A percentile compares a stretch with the other conserved stretches of the same genome.
Conservation (phyloP, 306 rosid species). For the Malus asiatica region DNA sequence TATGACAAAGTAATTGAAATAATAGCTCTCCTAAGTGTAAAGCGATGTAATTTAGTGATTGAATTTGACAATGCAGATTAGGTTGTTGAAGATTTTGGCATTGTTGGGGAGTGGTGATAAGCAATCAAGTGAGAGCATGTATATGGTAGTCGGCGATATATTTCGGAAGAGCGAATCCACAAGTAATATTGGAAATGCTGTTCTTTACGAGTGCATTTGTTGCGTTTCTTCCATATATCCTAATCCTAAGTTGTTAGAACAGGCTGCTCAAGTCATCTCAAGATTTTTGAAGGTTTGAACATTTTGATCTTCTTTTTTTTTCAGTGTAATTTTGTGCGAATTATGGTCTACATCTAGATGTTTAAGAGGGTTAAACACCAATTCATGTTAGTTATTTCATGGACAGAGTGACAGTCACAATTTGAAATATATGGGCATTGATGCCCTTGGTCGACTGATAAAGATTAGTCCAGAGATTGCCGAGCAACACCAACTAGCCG, state of each 20-base stretch:
- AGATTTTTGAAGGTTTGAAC: conserved; percentile 77
- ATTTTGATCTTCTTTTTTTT: neutral
- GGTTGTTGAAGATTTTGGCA: conserved; percentile 78
- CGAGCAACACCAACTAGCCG: conserved; percentile 94
- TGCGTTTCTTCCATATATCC: conserved; percentile 75
- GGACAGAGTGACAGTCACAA: conserved; percentile 90
- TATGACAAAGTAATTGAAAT: neutral
- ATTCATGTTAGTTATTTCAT: neutral
- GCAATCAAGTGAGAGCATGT: conserved; percentile 84
- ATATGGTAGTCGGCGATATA: conserved; percentile 73
- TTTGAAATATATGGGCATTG: conserved; percentile 96
- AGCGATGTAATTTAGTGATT: neutral
- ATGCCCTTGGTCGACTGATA: conserved; percentile 87
- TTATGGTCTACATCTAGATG: neutral
- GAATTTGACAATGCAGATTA: conserved; percentile 51
- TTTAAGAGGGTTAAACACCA: neutral
- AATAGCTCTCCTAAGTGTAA: neutral
- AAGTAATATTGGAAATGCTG: conserved; percentile 88
- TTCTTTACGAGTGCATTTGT: conserved; percentile 76
- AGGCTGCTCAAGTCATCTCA: conserved; percentile 79
- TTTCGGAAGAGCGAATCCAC: conserved; percentile 69
- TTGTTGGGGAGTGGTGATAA: conserved; percentile 81
- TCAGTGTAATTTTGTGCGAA: neutral
- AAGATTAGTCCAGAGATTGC: conserved; percentile 84
- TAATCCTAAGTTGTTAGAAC: conserved; percentile 68